phyloP scores from a whole-genome alignment of 139 green algal species.

The Coelastrella sp. region DNA sequence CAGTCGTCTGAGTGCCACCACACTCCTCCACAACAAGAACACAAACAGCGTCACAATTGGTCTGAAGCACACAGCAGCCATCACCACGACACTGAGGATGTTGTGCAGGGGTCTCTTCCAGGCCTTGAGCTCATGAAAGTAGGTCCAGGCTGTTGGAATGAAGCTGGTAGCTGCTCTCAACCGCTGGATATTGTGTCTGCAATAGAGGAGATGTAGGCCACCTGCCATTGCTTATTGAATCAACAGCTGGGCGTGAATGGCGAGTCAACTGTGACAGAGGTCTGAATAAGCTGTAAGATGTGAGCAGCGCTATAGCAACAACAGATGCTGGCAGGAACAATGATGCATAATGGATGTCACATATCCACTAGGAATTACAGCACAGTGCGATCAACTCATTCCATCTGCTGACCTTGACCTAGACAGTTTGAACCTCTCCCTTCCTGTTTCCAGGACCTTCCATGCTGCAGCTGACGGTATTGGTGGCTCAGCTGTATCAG shows the following conservation, averaged over 20 bases:
- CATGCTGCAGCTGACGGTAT: slow-evolving; percentile 27
- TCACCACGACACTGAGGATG: slow-evolving; percentile 26
- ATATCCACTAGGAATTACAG: no score
- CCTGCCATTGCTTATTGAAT: no score
- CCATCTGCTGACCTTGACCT: not conserved
- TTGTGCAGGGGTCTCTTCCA: slow-evolving; percentile 44
- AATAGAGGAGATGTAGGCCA: not conserved
- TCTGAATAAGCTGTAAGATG: no score
- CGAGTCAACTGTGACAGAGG: no score
- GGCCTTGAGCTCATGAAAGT: slow-evolving; percentile 32
- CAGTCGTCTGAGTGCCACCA: slow-evolving; percentile 41
- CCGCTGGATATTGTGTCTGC: slow-evolving; percentile 47
- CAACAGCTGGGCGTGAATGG: no score
- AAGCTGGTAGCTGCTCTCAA: slow-evolving; percentile 38
- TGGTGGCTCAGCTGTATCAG: slow-evolving; percentile 29
- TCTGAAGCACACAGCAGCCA: slow-evolving; percentile 30
- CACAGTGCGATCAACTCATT: no score
- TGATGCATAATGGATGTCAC: no score
- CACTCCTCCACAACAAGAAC: slow-evolving; percentile 44
- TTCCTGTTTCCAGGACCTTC: slow-evolving; percentile 46
- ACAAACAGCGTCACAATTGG: slow-evolving; percentile 25
- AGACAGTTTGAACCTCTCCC: slow-evolving; percentile 33
- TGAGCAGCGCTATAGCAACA: no score
- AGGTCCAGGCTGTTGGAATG: not conserved
- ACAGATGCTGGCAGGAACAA: no score